phyloP scores from a whole-genome alignment of 202 grass and related monocot genomes.

The Musa balbisiana region DNA sequence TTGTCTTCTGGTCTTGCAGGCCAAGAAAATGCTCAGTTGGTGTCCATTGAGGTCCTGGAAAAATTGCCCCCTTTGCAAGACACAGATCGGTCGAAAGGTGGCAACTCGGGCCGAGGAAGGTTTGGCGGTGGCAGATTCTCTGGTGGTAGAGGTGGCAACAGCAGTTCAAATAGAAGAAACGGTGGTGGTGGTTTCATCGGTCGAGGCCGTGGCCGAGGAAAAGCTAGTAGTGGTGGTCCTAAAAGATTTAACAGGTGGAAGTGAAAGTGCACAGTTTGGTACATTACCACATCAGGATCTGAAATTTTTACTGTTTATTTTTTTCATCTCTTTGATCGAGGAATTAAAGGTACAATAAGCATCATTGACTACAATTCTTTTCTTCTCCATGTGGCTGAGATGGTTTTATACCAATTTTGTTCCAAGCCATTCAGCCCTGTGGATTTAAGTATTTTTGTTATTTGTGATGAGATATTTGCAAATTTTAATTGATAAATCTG shows the following conservation, averaged over 20 bases:
- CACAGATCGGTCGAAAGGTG: slow-evolving; percentile 49
- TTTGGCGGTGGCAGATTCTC: slow-evolving; percentile 48
- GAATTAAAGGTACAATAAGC: no score
- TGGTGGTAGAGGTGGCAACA: slow-evolving; percentile 39
- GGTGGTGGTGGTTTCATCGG: slow-evolving; percentile 35
- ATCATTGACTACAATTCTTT: no score
- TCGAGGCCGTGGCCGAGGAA: slow-evolving; percentile 29
- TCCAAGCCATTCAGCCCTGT: no score
- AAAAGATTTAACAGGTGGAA: slow-evolving; percentile 41
- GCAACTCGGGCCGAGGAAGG: slow-evolving; percentile 33
- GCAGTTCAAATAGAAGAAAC: slow-evolving; percentile 23
- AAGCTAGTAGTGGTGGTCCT: slow-evolving; percentile 1
- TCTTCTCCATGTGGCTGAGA: no score
- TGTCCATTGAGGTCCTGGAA: slow-evolving; percentile 65
- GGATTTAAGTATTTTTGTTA: no score
- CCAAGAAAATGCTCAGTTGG: slow-evolving; percentile 46
- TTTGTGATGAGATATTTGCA: no score
- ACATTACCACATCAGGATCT: slow-evolving; percentile 1
- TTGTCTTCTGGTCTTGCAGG: slow-evolving; percentile 18
- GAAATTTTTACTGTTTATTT: not conserved
- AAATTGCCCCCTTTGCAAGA: slow-evolving; percentile 76
- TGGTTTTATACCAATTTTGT: no score
- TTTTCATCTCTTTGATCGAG: no score
- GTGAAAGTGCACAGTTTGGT: no score
- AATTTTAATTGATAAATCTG: no score